Evolutionary conservation across 495 filamentous ascomycete species (phyloP).

Genomic region (Penicillium pancosmium): DNA sequence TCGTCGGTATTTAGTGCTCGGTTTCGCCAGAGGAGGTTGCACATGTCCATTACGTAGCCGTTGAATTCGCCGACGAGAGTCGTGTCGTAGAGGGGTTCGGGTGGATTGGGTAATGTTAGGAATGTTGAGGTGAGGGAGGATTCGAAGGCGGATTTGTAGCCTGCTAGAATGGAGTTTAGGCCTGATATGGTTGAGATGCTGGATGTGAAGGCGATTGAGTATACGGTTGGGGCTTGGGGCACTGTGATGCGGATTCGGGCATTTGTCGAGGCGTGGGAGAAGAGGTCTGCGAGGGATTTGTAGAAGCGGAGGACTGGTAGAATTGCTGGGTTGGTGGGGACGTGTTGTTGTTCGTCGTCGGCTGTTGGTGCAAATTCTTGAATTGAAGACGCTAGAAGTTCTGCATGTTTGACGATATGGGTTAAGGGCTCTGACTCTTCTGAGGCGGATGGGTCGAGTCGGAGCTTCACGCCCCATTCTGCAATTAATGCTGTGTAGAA

Average conservation of each 20-base stretch:
- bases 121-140: constrained; percentile 51
- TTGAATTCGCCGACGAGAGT: constrained; percentile 71
- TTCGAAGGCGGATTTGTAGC: constrained; percentile 78
- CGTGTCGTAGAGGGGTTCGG: constrained; percentile 51
- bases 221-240: constrained; percentile 69
- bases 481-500: constrained; percentile 74
- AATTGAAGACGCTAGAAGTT: constrained; percentile 63
- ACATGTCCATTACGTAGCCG: constrained; percentile 85
- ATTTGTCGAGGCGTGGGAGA: constrained; percentile 55
- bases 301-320: constrained; percentile 68
- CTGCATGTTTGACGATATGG: constrained; percentile 58
- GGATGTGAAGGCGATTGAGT: constrained; percentile 66
- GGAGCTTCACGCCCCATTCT: constrained; percentile 62
- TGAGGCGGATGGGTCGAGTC: constrained; percentile 27
- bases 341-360: constrained; percentile 4
- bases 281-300: constrained; percentile 56
- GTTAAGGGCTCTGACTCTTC: constrained; percentile 45
- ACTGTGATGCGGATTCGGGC: constrained; percentile 61
- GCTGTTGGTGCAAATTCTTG: constrained; percentile 49
- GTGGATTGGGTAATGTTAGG: constrained; percentile 32
- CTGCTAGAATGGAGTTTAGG: constrained; percentile 65
- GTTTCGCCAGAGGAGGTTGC: constrained; percentile 82
- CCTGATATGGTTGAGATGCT: constrained; percentile 67
- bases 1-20: constrained; percentile 72
- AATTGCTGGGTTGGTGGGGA: constrained; percentile 24